phyloP scores from a whole-genome alignment of 495 filamentous ascomycete genomes.

The Cetradonia linearis region DNA sequence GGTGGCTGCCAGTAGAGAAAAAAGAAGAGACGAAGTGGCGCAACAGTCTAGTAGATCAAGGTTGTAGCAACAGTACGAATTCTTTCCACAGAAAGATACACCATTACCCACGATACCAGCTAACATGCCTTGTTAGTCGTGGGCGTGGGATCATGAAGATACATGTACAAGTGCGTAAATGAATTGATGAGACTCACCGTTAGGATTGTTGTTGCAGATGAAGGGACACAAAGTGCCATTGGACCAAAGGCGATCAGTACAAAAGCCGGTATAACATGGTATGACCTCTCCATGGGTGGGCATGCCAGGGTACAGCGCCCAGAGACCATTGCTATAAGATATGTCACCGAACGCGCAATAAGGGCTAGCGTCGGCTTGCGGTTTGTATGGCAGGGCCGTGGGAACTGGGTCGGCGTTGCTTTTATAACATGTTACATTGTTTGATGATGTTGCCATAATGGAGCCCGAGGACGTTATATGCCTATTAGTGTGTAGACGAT shows the following conservation, averaged over 20 bases:
- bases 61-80: constrained; percentile 4
- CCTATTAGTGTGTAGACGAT: background rate
- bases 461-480: background rate
- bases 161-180: background rate
- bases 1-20: background rate
- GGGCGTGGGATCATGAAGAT: background rate
- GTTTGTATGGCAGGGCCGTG: background rate
- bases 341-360: background rate
- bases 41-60: background rate
- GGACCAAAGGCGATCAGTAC: constrained; percentile 2
- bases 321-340: constrained; percentile 11
- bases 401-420: background rate
- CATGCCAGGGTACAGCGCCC: background rate
- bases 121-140: background rate
- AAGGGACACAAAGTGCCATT: background rate
- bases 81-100: background rate
- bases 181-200: background rate
- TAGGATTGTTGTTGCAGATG: background rate
- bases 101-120: background rate
- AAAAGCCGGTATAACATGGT: background rate
- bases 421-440: background rate
- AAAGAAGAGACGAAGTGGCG: constrained; percentile 4
- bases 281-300: background rate
- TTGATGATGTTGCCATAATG: background rate
- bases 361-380: constrained; percentile 1